Percentiles rank a stretch among this genome's conserved stretches.
Conservation (phyloP, 495 filamentous ascomycete genomes). For the Podospora anserina region DNA sequence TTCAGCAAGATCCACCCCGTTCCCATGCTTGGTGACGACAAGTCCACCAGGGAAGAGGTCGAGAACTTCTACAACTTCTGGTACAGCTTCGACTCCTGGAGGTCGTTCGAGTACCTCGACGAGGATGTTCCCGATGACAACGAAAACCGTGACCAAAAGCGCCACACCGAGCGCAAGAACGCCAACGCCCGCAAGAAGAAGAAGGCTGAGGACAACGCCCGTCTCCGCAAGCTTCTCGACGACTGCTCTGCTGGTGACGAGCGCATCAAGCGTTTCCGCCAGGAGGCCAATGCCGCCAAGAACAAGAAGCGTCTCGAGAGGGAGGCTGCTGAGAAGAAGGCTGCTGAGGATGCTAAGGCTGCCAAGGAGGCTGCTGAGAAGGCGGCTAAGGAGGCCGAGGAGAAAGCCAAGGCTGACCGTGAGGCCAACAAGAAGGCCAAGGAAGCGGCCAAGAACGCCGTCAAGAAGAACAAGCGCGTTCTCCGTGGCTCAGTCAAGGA, state of each 20-base stretch:
- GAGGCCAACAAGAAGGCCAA: slow-evolving; percentile 97
- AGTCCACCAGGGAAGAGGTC: slow-evolving; percentile 81
- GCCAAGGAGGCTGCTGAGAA: slow-evolving; percentile 80
- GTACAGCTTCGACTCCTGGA: slow-evolving; percentile 99
- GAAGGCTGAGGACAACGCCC: slow-evolving; percentile 94
- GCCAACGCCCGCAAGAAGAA: slow-evolving; percentile 95
- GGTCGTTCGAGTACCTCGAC: slow-evolving; percentile 95
- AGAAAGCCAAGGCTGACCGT: slow-evolving; percentile 82
- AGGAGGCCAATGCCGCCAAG: slow-evolving; percentile 85
- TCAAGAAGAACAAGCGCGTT: slow-evolving; percentile 99
- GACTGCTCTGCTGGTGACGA: slow-evolving; percentile 77
- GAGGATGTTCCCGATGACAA: slow-evolving; percentile 98
- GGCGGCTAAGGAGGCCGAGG: slow-evolving; percentile 93
- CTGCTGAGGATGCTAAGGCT: slow-evolving; percentile 70
- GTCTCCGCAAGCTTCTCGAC: slow-evolving; percentile 84
- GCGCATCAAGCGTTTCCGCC: slow-evolving; percentile 93
- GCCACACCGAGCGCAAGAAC: slow-evolving; percentile 96
- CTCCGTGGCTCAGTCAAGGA: slow-evolving; percentile 90
- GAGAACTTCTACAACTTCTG: slow-evolving; percentile 98
- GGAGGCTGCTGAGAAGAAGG: slow-evolving; percentile 85
- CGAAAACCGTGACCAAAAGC: slow-evolving; percentile 98
- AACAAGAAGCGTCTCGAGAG: slow-evolving; percentile 88
- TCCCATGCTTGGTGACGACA: slow-evolving; percentile 78
- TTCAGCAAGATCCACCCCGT: slow-evolving; percentile 91
- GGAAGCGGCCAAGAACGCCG: slow-evolving; percentile 94